Evolutionary conservation across 2,329 filamentous ascomycete species (phyloP), one percentile per base, ranked within the genome.

Genomic region (Teratosphaeria destructans): DNA sequence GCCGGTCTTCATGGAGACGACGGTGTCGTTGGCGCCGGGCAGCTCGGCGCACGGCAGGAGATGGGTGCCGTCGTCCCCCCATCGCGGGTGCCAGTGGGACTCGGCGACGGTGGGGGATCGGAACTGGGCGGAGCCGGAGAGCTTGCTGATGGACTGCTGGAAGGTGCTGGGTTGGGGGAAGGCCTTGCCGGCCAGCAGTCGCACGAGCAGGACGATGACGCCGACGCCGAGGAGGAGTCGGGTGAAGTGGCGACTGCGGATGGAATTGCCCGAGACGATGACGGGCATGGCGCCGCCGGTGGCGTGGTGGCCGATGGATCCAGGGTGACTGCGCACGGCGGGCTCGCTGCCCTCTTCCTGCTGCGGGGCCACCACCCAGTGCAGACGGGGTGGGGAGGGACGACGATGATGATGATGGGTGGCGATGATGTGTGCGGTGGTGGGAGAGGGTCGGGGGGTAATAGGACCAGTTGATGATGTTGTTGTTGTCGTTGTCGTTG

Each of bases 1-100:
- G 57, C 82, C 83, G 0, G 83, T 85, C 63, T 81, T 80, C 62
- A 85, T 73, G 10, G 84, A 73, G 16, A 85, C 76, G 61, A 84
- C 78, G 54, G 84, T 71, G 66, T 85, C 76, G 3, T 81, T 74
- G 3, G 73, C 72, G 32, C 72, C 72, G 1, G 64, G 60, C 11
- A 72, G 54, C 12, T 34, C 27, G 8, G 26, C 39, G 54, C 61
- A 63, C 39, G 59, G 59, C 55, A 56, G 32, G 27, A 54, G 34
- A 4, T 54, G n/a, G 16, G 43, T 49, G 6, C 43, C 43, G 12
- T 49, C 43, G n/a, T 49, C 6, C 2, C 7, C 11, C 43, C 43
- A 49, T 49, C 23, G 26, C 43, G 43, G n/a, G n/a, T 49, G 43
- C 43, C 43, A 49, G 43, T 26, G 43, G n/a, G 43, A 23, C 43